A percentile compares a stretch with the other conserved stretches of the same genome.
Evolutionary conservation across 2,329 filamentous ascomycete genomes (phyloP).

Genomic region (Drechslerella coelobrocha): DNA sequence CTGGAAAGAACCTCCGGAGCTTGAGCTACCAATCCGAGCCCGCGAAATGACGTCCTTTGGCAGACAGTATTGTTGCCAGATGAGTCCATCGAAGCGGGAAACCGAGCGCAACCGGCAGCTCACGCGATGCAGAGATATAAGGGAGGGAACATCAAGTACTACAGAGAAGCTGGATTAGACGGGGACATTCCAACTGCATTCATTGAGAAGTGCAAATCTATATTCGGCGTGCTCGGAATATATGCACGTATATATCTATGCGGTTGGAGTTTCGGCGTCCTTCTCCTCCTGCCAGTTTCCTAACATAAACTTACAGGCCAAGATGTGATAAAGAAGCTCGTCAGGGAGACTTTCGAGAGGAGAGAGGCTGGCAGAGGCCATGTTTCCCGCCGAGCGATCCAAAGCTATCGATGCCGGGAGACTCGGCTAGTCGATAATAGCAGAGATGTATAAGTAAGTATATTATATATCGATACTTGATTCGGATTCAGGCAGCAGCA

Average conservation of each 20-base stretch:
- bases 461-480: too few species aligned
- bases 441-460: too few species aligned
- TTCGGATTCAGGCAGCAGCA: neutral
- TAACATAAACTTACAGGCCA: slow-evolving; percentile 32
- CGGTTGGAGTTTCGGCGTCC: neutral
- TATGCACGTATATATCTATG: neutral
- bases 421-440: too few species aligned
- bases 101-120: slow-evolving; percentile 38
- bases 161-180: neutral
- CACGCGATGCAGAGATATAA: slow-evolving; percentile 40
- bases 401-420: too few species aligned
- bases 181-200: neutral
- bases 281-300: neutral
- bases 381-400: neutral
- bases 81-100: slow-evolving; percentile 36
- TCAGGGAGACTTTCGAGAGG: slow-evolving; percentile 34
- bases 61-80: slow-evolving; percentile 32
- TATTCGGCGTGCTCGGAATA: neutral
- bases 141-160: slow-evolving; percentile 38
- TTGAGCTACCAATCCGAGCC: neutral
- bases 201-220: neutral
- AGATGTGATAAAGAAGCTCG: slow-evolving; percentile 37
- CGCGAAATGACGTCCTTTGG: slow-evolving; percentile 7
- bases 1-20: neutral
- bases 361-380: slow-evolving; percentile 22